phyloP scores from a whole-genome alignment of 345 rosid species.

The Rhizophora apiculata region DNA sequence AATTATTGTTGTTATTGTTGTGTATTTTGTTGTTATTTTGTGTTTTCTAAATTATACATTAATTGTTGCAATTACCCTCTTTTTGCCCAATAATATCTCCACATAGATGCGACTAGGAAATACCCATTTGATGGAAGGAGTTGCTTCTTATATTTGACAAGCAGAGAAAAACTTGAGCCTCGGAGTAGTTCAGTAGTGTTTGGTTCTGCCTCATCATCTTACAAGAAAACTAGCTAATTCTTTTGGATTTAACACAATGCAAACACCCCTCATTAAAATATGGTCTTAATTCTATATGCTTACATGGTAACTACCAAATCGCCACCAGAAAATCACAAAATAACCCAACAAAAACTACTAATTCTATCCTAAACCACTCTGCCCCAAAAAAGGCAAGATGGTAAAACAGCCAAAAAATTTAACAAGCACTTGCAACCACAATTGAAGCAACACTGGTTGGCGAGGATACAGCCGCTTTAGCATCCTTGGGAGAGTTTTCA shows the following conservation, averaged over 20 bases:
- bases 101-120: no score
- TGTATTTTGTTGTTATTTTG: no score
- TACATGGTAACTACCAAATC: neutral
- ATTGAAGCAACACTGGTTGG: constrained; percentile 18
- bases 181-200: neutral
- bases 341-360: neutral
- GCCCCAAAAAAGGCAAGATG: constrained; percentile 1
- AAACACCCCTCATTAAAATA: neutral
- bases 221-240: neutral
- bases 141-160: no score
- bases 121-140: no score
- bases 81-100: no score
- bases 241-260: neutral
- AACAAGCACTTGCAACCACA: constrained; percentile 47
- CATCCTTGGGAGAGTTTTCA: constrained; percentile 12
- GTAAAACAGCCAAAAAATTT: constrained; percentile 8
- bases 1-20: no score
- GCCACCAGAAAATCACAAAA: constrained; percentile 5
- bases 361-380: neutral
- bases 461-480: constrained; percentile 13
- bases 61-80: no score
- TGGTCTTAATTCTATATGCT: neutral
- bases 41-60: no score
- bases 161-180: neutral
- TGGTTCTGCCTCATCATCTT: neutral